These are phyloP conservation scores for Fulvia fulva DNA, from an alignment of 2,329 filamentous ascomycete species.

Conservation along the genomic window DNA sequence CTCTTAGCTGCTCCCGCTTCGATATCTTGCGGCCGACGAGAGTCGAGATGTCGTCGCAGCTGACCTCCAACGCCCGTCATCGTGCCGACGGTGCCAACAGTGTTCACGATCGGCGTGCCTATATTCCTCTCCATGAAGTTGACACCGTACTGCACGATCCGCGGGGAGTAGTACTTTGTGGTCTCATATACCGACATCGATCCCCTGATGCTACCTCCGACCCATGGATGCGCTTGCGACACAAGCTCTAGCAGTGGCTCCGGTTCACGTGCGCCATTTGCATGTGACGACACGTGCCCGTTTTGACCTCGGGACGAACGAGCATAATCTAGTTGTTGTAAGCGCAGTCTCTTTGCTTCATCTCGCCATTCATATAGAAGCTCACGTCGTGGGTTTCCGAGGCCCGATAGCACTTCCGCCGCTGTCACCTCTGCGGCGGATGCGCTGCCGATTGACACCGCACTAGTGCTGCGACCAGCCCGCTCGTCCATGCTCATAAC, in stretches of 20 bases:
- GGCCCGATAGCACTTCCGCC: conserved; percentile 48
- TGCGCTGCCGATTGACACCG: conserved; percentile 26
- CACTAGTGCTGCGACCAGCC: conserved; percentile 37
- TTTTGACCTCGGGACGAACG: conserved; percentile 36
- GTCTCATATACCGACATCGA: conserved; percentile 81
- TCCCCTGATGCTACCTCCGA: conserved; percentile 71
- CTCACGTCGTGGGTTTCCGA: conserved; percentile 46
- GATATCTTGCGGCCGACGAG: conserved; percentile 53
- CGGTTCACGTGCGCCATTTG: conserved; percentile 46
- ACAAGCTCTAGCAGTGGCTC: conserved; percentile 84
- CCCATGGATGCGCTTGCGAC: conserved; percentile 80
- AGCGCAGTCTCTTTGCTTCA: background rate
- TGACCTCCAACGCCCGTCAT: conserved; percentile 85
- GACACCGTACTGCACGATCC: conserved; percentile 79
- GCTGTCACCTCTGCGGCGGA: conserved; percentile 48
- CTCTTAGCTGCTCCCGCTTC: conserved; percentile 33
- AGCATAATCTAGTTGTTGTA: conserved; percentile 38
- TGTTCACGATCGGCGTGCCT: conserved; percentile 75
- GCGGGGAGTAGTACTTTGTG: conserved; percentile 85
- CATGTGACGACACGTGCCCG: conserved; percentile 25
- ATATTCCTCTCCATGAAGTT: conserved; percentile 88
- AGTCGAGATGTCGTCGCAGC: conserved; percentile 73
- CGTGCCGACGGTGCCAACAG: conserved; percentile 76
- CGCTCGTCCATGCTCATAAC: conserved; percentile 41
- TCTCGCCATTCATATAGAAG: background rate